A percentile compares a stretch with the other conserved stretches of the same genome.
These are phyloP conservation scores for Groenewaldozyma salmanticensis DNA, from an alignment of 805 yeast species.

Conservation along the genomic window DNA sequence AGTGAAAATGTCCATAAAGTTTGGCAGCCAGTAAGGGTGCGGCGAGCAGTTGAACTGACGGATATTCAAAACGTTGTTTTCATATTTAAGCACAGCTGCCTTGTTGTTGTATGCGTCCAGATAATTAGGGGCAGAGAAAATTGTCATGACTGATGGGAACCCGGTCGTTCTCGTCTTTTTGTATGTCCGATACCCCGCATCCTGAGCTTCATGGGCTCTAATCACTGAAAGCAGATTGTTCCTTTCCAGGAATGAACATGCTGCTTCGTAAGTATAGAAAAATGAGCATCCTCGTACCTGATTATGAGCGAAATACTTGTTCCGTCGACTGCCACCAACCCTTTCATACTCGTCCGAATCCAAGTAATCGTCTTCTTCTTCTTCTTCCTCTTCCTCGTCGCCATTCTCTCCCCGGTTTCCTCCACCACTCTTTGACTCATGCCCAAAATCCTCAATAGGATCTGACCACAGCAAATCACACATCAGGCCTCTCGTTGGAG, in stretches of 20 bases:
- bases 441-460: conserved; percentile 85
- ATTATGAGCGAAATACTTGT: conserved; percentile 48
- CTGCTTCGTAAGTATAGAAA: conserved; percentile 75
- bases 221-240: conserved; percentile 77
- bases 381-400: conserved; percentile 15
- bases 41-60: conserved; percentile 88
- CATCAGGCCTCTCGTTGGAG: conserved; percentile 88
- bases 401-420: no score
- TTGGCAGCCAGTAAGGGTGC: conserved; percentile 95
- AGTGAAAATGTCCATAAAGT: conserved; percentile 93
- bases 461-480: conserved; percentile 96
- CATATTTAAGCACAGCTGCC: conserved; percentile 91
- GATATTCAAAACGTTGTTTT: conserved; percentile 85
- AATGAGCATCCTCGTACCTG: conserved; percentile 86
- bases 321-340: conserved; percentile 10
- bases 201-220: conserved; percentile 97
- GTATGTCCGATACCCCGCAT: conserved; percentile 94
- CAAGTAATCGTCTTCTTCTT: conserved; percentile 4
- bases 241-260: conserved; percentile 65
- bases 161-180: conserved; percentile 73
- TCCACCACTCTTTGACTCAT: no score
- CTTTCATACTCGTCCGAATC: not conserved
- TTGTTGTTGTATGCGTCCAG: conserved; percentile 86
- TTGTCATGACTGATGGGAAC: conserved; percentile 81
- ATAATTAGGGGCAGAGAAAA: conserved; percentile 94